Percentiles rank a stretch among this genome's conserved stretches.
Conservation (phyloP, 208 protist species). For the Leishmania lainsoni region DNA sequence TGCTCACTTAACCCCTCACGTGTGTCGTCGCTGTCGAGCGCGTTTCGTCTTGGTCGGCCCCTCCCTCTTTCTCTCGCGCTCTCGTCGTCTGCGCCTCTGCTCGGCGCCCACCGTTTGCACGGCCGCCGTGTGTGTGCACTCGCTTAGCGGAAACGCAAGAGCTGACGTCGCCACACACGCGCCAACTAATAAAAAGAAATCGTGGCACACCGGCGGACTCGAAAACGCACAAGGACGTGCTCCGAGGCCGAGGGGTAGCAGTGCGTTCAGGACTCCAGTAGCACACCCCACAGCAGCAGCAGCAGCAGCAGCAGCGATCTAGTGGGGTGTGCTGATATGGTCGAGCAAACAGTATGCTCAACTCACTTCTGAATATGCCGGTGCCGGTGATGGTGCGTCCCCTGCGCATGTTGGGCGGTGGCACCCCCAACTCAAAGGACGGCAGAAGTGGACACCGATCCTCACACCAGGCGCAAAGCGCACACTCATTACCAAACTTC, state of each 20-base stretch:
- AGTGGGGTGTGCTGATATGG: not conserved
- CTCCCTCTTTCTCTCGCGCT: not conserved
- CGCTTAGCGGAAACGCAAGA: not conserved
- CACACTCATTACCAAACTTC: not conserved
- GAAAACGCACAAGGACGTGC: no score
- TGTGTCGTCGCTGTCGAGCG: not conserved
- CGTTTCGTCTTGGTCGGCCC: not conserved
- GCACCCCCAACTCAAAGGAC: conserved; percentile 14
- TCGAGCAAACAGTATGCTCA: conserved; percentile 6
- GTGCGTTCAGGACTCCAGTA: not conserved
- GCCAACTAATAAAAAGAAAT: not conserved
- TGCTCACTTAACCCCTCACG: not conserved
- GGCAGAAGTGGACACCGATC: not conserved
- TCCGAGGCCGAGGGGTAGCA: not conserved
- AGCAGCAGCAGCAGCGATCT: not conserved
- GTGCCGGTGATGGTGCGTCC: conserved; percentile 20
- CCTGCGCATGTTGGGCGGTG: conserved; percentile 24
- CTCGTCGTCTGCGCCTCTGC: not conserved
- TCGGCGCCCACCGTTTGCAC: not conserved
- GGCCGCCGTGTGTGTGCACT: not conserved
- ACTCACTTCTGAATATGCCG: conserved; percentile 7
- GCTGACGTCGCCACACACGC: not conserved
- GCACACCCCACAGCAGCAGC: not conserved
- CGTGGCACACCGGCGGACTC: not conserved
- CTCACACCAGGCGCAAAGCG: not conserved